Percentiles rank a stretch among this genome's conserved stretches.
These are phyloP conservation scores for Cicer yamashitae DNA, from an alignment of 306 rosid species.

Conservation along the genomic window DNA sequence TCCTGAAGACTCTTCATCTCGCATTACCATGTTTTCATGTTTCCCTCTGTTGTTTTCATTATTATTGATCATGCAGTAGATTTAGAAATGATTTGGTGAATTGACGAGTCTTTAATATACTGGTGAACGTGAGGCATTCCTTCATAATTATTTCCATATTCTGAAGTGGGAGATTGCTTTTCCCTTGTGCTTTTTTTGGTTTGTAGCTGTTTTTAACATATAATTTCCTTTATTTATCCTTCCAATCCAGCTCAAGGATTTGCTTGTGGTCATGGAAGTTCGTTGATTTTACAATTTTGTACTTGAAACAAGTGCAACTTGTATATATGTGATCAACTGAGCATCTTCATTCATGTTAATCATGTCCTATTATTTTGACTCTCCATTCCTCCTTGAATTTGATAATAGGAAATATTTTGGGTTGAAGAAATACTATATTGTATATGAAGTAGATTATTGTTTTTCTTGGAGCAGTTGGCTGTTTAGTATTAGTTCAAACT, in stretches of 20 bases:
- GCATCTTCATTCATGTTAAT: neutral
- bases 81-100: slow-evolving; percentile 19
- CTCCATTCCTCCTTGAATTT: slow-evolving; percentile 42
- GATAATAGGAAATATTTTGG: slow-evolving; percentile 12
- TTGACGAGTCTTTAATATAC: slow-evolving; percentile 19
- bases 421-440: slow-evolving; percentile 19
- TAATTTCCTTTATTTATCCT: slow-evolving; percentile 23
- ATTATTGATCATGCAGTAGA: slow-evolving; percentile 12
- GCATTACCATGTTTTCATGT: slow-evolving; percentile 19
- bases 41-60: slow-evolving; percentile 27
- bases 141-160: slow-evolving; percentile 33
- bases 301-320: slow-evolving; percentile 13
- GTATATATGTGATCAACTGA: slow-evolving; percentile 7
- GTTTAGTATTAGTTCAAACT: neutral
- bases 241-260: slow-evolving; percentile 23
- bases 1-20: slow-evolving; percentile 22
- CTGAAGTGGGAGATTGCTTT: slow-evolving; percentile 15
- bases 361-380: slow-evolving; percentile 16
- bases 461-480: slow-evolving; percentile 14
- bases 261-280: slow-evolving; percentile 18
- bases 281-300: neutral
- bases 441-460: slow-evolving; percentile 9
- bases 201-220: slow-evolving; percentile 6
- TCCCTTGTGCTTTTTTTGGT: slow-evolving; percentile 13
- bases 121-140: slow-evolving; percentile 17